Evolutionary conservation across 441 rosid species (phyloP).

Genomic region (Gossypium gossypioides): DNA sequence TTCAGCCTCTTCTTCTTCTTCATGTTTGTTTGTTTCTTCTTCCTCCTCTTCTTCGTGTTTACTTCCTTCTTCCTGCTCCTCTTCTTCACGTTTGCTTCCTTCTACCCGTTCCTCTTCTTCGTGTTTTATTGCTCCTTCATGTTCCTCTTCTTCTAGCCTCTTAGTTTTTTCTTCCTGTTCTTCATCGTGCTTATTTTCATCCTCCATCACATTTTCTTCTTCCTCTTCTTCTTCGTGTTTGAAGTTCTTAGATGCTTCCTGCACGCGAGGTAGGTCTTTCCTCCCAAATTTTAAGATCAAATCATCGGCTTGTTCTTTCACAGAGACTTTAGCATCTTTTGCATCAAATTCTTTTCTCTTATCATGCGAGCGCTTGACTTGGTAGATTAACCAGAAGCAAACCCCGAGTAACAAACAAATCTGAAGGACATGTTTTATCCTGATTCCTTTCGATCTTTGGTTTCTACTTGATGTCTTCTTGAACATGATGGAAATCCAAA

Average conservation of each 20-base stretch:
- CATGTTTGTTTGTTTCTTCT: constrained; percentile 31
- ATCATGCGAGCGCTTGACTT: constrained; percentile 78
- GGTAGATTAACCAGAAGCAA: constrained; percentile 82
- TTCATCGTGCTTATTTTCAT: constrained; percentile 24
- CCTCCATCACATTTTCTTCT: constrained; percentile 26
- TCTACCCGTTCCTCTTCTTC: constrained; percentile 22
- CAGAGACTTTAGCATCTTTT: constrained; percentile 29
- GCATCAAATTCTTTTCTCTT: constrained; percentile 61
- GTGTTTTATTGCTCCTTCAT: constrained; percentile 2
- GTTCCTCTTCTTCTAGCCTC: constrained; percentile 35
- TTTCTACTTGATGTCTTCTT: constrained; percentile 56
- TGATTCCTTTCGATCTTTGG: constrained; percentile 60
- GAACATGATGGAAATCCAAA: constrained; percentile 37
- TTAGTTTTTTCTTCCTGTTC: constrained; percentile 30
- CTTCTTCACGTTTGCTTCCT: constrained; percentile 20
- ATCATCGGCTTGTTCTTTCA: constrained; percentile 18
- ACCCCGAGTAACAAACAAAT: constrained; percentile 33
- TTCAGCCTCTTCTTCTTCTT: constrained; percentile 32
- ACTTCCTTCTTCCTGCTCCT: constrained; percentile 16
- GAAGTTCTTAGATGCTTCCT: constrained; percentile 17
- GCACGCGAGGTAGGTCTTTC: constrained; percentile 12
- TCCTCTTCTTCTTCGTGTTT: constrained; percentile 42
- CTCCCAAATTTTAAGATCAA: constrained; percentile 32
- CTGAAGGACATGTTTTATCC: constrained; percentile 60
- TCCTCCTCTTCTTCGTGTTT: constrained; percentile 24